Evolutionary conservation across 768 basidiomycete genomes (phyloP), one percentile per base, ranked within the genome.

Genomic region (Sporobolomyces phaffii): DNA sequence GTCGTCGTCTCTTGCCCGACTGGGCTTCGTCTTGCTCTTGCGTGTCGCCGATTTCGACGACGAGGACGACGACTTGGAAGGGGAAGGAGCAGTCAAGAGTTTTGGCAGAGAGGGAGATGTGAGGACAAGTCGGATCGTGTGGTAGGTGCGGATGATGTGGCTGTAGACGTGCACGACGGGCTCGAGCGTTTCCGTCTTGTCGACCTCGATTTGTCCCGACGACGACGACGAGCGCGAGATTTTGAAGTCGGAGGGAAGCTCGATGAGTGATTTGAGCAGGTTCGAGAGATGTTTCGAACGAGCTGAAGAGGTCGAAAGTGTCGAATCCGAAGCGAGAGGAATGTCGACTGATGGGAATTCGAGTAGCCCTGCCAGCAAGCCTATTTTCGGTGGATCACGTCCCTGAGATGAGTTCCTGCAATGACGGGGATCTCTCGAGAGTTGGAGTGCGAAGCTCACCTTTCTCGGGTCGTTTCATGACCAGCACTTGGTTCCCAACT

Each of bases 301-400:
- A 1, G 53, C 14, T 7, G 53, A 24, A 0, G 69, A 3, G 26
- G 64, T 57, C 3, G 53, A 24, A 0, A 65, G 5, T 22, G 64
- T 57, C 6, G 69, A 61, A 1, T 40, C 14, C 40, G 50, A 2
- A 3, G 59, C 26, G 20, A 59, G n/a, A 0, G 70, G 65, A 6
- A 87, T 81, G 75, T 87, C 81, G 60, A 83, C 76, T 43, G 88
- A 84, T 61, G 91, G 89, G 79, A 92, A 92, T 74, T 97, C 91
- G 76, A 87, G 86, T 45, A 97, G 79, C 14, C 93, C 91, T 24
- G 90, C 93, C 59, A 97, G 81, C 50, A 97, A 85, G 28, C 93
- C 93, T 96, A 20, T 22, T 7, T 10, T 22, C 13, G 7, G 43
- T 7, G 13, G 13, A n/a, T n/a, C n/a, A n/a, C n/a, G n/a, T n/a